phyloP scores from a whole-genome alignment of 1,139 yeast species.

The Yamadazyma dushanensis region DNA sequence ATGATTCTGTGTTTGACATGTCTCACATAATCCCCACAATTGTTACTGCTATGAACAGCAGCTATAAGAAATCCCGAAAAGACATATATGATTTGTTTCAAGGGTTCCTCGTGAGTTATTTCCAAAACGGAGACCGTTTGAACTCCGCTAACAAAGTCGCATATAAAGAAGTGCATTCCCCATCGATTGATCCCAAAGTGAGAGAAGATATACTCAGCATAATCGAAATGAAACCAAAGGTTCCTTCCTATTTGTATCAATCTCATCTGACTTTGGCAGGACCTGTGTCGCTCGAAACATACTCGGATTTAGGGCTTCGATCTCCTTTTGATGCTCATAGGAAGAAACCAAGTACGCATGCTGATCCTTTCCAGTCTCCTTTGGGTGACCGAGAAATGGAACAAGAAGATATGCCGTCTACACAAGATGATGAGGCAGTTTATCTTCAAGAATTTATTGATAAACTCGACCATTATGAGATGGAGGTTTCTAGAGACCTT shows the following conservation, averaged over 20 bases:
- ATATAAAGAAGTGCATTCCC: constrained; percentile 5
- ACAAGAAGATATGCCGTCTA: not conserved
- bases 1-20: constrained; percentile 4
- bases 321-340: constrained; percentile 3
- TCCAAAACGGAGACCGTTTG: constrained; percentile 5
- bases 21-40: constrained; percentile 5
- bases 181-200: constrained; percentile 3
- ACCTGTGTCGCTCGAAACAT: not conserved
- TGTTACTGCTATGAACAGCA: constrained; percentile 5
- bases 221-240: constrained; percentile 5
- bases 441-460: not conserved
- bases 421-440: not conserved
- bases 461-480: constrained; percentile 3
- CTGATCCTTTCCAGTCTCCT: not conserved
- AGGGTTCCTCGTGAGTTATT: constrained; percentile 5
- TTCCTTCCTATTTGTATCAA: not conserved
- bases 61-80: constrained; percentile 5
- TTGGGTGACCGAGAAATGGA: not conserved
- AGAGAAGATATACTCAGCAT: constrained; percentile 9
- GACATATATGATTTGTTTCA: constrained; percentile 6
- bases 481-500: constrained; percentile 2
- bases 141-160: constrained; percentile 8
- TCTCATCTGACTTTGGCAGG: not conserved
- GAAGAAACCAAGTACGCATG: not conserved
- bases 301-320: constrained; percentile 1